Conservation (phyloP, 2,329 filamentous ascomycete species). For the Penicillium sp. region DNA sequence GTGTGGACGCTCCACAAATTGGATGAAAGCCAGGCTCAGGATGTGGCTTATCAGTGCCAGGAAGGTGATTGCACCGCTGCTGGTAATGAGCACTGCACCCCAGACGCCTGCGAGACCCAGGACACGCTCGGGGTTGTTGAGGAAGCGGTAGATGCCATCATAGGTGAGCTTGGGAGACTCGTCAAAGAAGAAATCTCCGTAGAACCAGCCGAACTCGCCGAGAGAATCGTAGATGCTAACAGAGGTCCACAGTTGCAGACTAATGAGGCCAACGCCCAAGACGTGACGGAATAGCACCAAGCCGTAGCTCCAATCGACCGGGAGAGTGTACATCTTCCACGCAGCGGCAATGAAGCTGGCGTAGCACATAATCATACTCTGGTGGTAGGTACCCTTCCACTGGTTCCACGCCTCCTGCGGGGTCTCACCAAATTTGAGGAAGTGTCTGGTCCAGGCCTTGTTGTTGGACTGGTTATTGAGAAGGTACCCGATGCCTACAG, state of each 20-base stretch:
- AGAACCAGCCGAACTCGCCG: conserved; percentile 98
- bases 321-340: conserved; percentile 94
- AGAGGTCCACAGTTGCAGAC: conserved; percentile 87
- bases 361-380: conserved; percentile 88
- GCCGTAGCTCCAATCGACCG: conserved; percentile 81
- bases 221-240: conserved; percentile 91
- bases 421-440: conserved; percentile 91
- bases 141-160: conserved; percentile 92
- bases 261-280: conserved; percentile 71
- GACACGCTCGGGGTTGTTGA: conserved; percentile 95
- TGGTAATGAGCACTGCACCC: conserved; percentile 90
- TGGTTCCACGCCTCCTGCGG: conserved; percentile 91
- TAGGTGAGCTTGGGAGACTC: conserved; percentile 85
- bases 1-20: conserved; percentile 90
- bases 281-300: conserved; percentile 82
- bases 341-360: conserved; percentile 82
- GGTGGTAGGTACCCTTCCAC: conserved; percentile 93
- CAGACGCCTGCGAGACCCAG: conserved; percentile 92
- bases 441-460: conserved; percentile 96
- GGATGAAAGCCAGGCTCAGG: conserved; percentile 79
- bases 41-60: conserved; percentile 82
- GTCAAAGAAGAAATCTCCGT: conserved; percentile 97
- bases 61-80: conserved; percentile 79
- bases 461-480: conserved; percentile 79
- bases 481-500: conserved; percentile 77